A percentile compares a stretch with the other conserved stretches of the same genome.
Evolutionary conservation across 805 yeast genomes (phyloP).

Genomic region (Candida boleticola): DNA sequence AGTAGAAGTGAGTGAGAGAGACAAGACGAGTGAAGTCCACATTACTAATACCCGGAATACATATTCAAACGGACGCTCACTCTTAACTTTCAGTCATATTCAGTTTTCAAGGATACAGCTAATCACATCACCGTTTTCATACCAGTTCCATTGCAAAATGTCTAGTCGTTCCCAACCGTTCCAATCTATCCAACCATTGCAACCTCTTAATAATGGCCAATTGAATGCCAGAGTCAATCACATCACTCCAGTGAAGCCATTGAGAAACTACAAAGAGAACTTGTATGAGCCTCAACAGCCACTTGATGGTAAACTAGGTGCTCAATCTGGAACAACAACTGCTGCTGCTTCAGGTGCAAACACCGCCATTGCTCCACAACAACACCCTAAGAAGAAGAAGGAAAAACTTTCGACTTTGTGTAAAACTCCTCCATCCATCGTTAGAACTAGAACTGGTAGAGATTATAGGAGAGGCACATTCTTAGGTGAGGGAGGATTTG

Average conservation of each 20-base stretch:
- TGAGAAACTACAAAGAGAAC: constrained; percentile 10
- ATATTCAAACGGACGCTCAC: too few species aligned
- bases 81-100: too few species aligned
- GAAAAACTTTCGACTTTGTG: constrained; percentile 89
- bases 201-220: constrained; percentile 53
- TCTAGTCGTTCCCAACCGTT: constrained; percentile 4
- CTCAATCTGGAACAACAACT: constrained; percentile 8
- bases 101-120: too few species aligned
- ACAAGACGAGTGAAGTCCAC: too few species aligned
- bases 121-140: too few species aligned
- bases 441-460: constrained; percentile 80
- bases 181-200: constrained; percentile 43
- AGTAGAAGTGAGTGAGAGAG: too few species aligned
- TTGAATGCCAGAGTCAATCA: constrained; percentile 44
- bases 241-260: constrained; percentile 29
- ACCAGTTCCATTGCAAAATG: too few species aligned
- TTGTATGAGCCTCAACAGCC: not conserved
- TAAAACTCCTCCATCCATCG: constrained; percentile 94
- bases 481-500: constrained; percentile 98
- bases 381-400: constrained; percentile 57
- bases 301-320: not conserved
- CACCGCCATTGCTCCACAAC: constrained; percentile 16
- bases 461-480: constrained; percentile 89
- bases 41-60: too few species aligned
- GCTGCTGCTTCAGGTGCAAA: constrained; percentile 6